Conservation (phyloP, 78 protist species). For the Polysphondylium violaceum region DNA sequence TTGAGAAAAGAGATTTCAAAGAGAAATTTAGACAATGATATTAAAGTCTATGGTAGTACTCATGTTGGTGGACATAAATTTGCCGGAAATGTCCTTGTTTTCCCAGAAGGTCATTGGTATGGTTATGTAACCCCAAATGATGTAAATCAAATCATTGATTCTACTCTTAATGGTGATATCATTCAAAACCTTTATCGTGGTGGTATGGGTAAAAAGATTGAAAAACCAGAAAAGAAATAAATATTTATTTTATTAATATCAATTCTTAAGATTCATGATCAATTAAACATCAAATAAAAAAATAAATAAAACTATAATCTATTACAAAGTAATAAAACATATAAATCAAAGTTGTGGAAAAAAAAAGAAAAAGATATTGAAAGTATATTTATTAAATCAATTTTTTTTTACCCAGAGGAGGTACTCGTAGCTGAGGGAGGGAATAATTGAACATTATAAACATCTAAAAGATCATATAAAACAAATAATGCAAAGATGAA, state of each 20-base stretch:
- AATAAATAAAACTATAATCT: too few relatives aligned
- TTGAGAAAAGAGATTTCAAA: slow-evolving; percentile 55
- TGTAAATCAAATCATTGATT: slow-evolving; percentile 39
- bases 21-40: slow-evolving; percentile 16
- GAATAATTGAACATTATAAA: slow-evolving; percentile 41
- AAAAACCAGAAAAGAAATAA: background rate
- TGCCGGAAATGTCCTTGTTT: slow-evolving; percentile 80
- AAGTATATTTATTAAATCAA: too few relatives aligned
- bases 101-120: slow-evolving; percentile 83
- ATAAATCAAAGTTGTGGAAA: too few relatives aligned
- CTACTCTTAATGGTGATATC: background rate
- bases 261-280: too few relatives aligned
- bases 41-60: slow-evolving; percentile 54
- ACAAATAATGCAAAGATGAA: slow-evolving; percentile 61
- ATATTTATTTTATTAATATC: too few relatives aligned
- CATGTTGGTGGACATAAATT: slow-evolving; percentile 83
- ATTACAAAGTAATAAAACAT: too few relatives aligned
- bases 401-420: too few relatives aligned
- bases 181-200: slow-evolving; percentile 31
- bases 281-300: too few relatives aligned
- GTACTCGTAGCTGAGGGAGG: too few relatives aligned
- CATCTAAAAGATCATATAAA: slow-evolving; percentile 52
- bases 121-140: slow-evolving; percentile 76
- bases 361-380: too few relatives aligned
- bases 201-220: slow-evolving; percentile 35